Evolutionary conservation across 2,329 filamentous ascomycete genomes (phyloP).

Genomic region (Arthrinium phaeospermum): DNA sequence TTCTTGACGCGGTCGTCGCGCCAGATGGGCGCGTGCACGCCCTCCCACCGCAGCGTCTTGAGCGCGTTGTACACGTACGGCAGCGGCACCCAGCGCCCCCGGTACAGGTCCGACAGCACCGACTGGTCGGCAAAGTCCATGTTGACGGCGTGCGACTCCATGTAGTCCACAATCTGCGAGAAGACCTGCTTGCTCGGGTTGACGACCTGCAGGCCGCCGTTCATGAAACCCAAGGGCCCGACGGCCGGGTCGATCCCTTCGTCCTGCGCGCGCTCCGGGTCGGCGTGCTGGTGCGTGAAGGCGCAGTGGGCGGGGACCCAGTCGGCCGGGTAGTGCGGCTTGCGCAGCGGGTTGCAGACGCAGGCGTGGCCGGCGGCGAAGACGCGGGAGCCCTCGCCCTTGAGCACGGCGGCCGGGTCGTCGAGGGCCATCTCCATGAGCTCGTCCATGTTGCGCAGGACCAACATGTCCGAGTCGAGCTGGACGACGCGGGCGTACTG

Average conservation of each 20-base stretch:
- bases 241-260: slow-evolving; percentile 49
- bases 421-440: slow-evolving; percentile 84
- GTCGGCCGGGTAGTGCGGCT: slow-evolving; percentile 76
- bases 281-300: slow-evolving; percentile 59
- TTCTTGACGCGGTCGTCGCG: slow-evolving; percentile 63
- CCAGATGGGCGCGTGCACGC: slow-evolving; percentile 63
- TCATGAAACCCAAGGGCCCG: slow-evolving; percentile 57
- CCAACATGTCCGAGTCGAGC: slow-evolving; percentile 88
- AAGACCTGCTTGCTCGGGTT: slow-evolving; percentile 56
- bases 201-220: slow-evolving; percentile 63
- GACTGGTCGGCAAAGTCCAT: slow-evolving; percentile 67
- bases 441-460: slow-evolving; percentile 86
- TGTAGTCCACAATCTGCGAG: slow-evolving; percentile 54
- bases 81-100: slow-evolving; percentile 60
- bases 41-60: slow-evolving; percentile 61
- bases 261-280: slow-evolving; percentile 53
- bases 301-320: slow-evolving; percentile 67
- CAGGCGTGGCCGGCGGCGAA: slow-evolving; percentile 87
- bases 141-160: slow-evolving; percentile 52
- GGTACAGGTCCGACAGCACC: slow-evolving; percentile 61
- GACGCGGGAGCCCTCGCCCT: slow-evolving; percentile 61
- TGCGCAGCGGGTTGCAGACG: slow-evolving; percentile 82
- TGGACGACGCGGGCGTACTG: slow-evolving; percentile 83
- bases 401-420: slow-evolving; percentile 42
- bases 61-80: slow-evolving; percentile 68